A percentile compares a stretch with the other conserved stretches of the same genome.
These are phyloP conservation scores for Acer negundo DNA, from an alignment of 345 rosid genomes.

Conservation along the genomic window DNA sequence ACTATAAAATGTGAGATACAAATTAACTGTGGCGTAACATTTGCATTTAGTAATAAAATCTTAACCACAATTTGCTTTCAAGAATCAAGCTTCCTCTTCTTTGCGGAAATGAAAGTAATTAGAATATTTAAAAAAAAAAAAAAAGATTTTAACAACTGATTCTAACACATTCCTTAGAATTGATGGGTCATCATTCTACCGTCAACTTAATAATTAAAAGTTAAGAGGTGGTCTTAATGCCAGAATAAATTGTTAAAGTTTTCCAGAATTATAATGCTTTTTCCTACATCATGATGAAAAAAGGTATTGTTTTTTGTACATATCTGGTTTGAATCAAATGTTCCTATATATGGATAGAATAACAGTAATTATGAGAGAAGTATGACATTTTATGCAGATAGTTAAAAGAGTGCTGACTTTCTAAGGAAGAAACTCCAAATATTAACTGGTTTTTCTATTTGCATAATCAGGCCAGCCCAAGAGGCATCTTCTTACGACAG, in stretches of 20 bases:
- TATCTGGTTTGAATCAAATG: not conserved
- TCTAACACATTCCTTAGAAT: not conserved
- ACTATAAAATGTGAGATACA: too few species aligned
- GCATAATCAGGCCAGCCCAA: conserved; percentile 53
- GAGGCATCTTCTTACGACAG: conserved; percentile 58
- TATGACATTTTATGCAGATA: not conserved
- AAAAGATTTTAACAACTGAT: not conserved
- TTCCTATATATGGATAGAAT: not conserved
- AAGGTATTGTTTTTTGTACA: not conserved
- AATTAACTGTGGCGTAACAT: too few species aligned
- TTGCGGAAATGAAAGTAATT: not conserved
- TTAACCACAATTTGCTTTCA: not conserved
- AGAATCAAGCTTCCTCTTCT: not conserved
- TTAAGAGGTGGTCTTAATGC: not conserved
- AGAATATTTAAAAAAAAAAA: not conserved
- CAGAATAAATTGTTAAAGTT: not conserved
- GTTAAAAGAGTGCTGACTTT: not conserved
- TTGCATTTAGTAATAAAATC: too few species aligned
- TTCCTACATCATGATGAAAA: conserved; percentile 9
- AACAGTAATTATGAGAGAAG: not conserved
- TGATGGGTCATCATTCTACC: not conserved
- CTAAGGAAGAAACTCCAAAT: not conserved
- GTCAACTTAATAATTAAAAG: not conserved
- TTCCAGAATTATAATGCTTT: not conserved
- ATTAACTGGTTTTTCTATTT: conserved; percentile 5